Base-by-base conservation (phyloP, 352 stramenopile genomes). In the Pythium pyrilobum region DNA sequence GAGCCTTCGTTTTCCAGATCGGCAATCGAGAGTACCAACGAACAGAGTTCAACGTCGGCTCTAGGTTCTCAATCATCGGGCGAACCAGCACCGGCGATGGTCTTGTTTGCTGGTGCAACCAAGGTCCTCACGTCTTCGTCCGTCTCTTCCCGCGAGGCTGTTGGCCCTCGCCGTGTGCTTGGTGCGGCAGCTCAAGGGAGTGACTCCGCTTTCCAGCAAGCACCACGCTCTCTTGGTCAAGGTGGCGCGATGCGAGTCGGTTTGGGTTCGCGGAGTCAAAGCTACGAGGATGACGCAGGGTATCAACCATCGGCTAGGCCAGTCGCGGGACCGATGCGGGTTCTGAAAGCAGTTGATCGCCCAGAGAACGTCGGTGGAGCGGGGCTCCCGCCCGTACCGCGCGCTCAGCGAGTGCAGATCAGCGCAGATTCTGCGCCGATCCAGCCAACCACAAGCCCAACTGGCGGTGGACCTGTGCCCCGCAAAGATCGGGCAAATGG, bases 371-470 rank as follows among this genome's bases (percentile, higher is more conserved):
- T 23, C 5, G 18, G 3, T 36, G 32, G 11, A 24, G n/a, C 42
- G 12, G 7, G 9, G 11, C 31, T 59, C 1, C 44, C 59, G 10
- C 21, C 59, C 23, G n/a, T 59, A 5, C 45, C 51, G 39, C 44
- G 59, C 24, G 52, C 59, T 2, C 59, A 67, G 31, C 59, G 59
- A 10, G 41, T 67, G 5, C 59, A 67, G 25, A 25, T 67, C 13
- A 28, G n/a, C 12, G 8, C 34, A 2, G 59, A 62, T n/a, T n/a
- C 36, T 21, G n/a, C n/a, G n/a, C n/a, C n/a, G 5, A 2, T 5
- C 3, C 24, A 34, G 12, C 21, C 16, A 5, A 34, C 37, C 15
- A 27, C 15, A 11, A 34, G 3, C 23, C n/a, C n/a, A n/a, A n/a
- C 5, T 32, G 40, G 40, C 21, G 31, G 20, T 47, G 52, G 39